Evolutionary conservation across 306 rosid genomes (phyloP).

Genomic region (Comarum palustre): DNA sequence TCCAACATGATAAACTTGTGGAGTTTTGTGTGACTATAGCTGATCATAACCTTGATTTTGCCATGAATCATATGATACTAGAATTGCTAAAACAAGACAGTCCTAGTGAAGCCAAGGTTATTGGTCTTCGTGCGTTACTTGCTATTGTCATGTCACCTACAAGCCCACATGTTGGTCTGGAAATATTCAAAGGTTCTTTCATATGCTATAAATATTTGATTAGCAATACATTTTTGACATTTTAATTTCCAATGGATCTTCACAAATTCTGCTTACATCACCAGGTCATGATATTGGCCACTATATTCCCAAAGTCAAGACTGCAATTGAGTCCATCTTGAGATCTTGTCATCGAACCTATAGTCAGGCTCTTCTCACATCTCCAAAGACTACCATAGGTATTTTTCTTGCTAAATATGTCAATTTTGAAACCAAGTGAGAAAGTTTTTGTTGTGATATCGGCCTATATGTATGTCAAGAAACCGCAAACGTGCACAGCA

Average conservation of each 20-base stretch:
- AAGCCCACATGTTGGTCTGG: constrained; percentile 79
- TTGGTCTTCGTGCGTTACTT: constrained; percentile 97
- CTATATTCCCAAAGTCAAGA: constrained; percentile 92
- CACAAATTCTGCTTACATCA: constrained; percentile 30
- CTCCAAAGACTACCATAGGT: constrained; percentile 92
- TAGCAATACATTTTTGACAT: constrained; percentile 7
- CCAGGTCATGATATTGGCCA: constrained; percentile 94
- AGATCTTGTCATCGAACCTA: constrained; percentile 79
- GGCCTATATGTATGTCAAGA: too few relatives aligned
- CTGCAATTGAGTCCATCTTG: constrained; percentile 87
- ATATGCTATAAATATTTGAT: constrained; percentile 13
- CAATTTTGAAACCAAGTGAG: constrained; percentile 23
- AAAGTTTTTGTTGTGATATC: too few relatives aligned
- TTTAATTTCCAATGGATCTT: constrained; percentile 22
- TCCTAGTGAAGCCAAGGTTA: constrained; percentile 95
- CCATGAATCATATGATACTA: constrained; percentile 96
- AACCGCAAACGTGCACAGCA: too few relatives aligned
- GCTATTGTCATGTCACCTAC: constrained; percentile 90
- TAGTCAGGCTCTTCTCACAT: constrained; percentile 93
- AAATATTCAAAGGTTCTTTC: constrained; percentile 72
- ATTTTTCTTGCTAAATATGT: constrained; percentile 32
- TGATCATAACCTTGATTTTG: constrained; percentile 95
- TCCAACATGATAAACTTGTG: constrained; percentile 96
- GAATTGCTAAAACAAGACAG: constrained; percentile 94
- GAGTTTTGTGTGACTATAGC: constrained; percentile 98